A percentile compares a stretch with the other conserved stretches of the same genome.
Evolutionary conservation across 179 eudicot genomes (phyloP).

Genomic region (Corrigiola litoralis): DNA sequence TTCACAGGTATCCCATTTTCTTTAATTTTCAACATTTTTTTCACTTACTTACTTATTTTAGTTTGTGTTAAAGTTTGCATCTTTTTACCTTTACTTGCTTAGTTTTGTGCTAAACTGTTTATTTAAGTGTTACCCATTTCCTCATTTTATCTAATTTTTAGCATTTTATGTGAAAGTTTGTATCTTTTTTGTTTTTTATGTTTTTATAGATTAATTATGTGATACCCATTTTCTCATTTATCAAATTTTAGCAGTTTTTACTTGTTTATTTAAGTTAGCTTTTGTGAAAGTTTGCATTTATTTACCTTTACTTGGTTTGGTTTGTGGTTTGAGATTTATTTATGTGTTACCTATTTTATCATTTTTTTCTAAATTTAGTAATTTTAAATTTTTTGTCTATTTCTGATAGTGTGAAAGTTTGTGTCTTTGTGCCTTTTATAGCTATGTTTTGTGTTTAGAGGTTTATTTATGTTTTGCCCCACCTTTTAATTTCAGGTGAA

Average conservation of each 20-base stretch:
- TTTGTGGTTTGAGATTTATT: conserved; percentile 4
- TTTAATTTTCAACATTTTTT: background rate
- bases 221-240: no score
- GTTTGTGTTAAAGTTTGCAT: conserved; percentile 3
- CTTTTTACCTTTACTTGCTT: background rate
- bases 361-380: no score
- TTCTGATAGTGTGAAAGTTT: background rate
- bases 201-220: no score
- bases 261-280: no score
- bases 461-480: background rate
- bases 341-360: no score
- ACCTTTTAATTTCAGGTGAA: conserved; percentile 11
- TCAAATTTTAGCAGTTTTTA: no score
- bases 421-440: background rate
- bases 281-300: no score
- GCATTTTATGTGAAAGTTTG: background rate
- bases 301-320: no score
- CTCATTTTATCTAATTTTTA: background rate
- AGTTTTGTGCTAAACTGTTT: no score
- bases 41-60: background rate
- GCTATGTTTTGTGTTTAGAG: background rate
- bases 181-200: background rate
- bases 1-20: background rate
- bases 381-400: no score
- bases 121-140: no score